These are phyloP conservation scores for Cyberlindnera japonica DNA, from an alignment of 805 yeast species.

Conservation along the genomic window DNA sequence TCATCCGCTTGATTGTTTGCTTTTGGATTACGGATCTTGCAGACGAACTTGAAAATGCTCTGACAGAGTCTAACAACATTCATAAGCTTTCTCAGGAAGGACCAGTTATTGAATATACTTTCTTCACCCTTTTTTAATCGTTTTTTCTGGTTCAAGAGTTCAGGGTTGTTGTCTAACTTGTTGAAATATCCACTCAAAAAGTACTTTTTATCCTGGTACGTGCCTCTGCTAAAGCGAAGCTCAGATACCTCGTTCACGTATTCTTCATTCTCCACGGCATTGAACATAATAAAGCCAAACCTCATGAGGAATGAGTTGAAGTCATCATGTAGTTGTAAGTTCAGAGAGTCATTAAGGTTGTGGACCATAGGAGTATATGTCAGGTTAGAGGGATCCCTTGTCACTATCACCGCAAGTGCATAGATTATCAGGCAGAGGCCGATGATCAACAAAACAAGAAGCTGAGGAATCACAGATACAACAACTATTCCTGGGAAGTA, in stretches of 20 bases:
- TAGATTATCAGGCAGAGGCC: conserved; percentile 51
- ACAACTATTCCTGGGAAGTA: conserved; percentile 54
- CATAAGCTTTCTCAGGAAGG: conserved; percentile 11
- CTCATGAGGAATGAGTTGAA: conserved; percentile 60
- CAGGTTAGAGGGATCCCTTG: conserved; percentile 36
- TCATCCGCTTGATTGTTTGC: background rate
- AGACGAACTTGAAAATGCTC: conserved; percentile 7
- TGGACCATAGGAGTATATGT: conserved; percentile 34
- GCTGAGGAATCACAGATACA: conserved; percentile 64
- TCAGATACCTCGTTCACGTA: conserved; percentile 56
- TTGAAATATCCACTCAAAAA: conserved; percentile 24
- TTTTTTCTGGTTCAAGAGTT: conserved; percentile 1
- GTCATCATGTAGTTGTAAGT: conserved; percentile 49
- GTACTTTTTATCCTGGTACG: conserved; percentile 47
- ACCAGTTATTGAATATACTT: conserved; percentile 10
- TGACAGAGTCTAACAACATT: conserved; percentile 13
- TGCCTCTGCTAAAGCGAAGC: conserved; percentile 44
- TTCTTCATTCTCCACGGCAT: conserved; percentile 64
- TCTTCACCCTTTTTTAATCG: background rate
- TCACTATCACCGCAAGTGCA: conserved; percentile 54
- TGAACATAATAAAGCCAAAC: conserved; percentile 58
- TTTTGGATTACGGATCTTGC: conserved; percentile 3
- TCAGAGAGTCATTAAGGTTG: conserved; percentile 37
- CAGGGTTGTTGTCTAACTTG: conserved; percentile 25
- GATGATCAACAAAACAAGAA: conserved; percentile 49